Evolutionary conservation across 1,284 basidiomycete species (phyloP).

Genomic region (Rhodotorula sp.): DNA sequence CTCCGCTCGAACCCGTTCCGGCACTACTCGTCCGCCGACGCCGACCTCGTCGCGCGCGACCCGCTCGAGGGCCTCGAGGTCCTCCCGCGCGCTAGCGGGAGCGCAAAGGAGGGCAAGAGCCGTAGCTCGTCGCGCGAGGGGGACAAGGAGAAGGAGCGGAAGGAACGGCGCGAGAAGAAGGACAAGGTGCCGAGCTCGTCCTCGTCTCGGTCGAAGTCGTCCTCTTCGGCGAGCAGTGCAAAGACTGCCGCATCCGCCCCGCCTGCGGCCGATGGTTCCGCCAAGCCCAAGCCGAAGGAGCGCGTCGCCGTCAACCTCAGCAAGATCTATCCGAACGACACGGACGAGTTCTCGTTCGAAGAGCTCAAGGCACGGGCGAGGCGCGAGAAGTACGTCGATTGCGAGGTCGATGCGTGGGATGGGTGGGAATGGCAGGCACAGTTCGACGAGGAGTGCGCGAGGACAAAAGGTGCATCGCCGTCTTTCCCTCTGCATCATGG

Average conservation of each 20-base stretch:
- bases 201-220: slow-evolving; percentile 2
- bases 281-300: slow-evolving; percentile 26
- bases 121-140: not conserved
- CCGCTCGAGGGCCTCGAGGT: slow-evolving; percentile 42
- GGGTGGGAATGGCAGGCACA: slow-evolving; percentile 27
- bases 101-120: not conserved
- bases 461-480: slow-evolving; percentile 2
- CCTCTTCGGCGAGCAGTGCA: not conserved
- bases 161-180: not conserved
- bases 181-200: not conserved
- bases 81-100: slow-evolving; percentile 45
- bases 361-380: slow-evolving; percentile 29
- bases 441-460: slow-evolving; percentile 27
- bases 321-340: slow-evolving; percentile 32
- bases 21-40: slow-evolving; percentile 52
- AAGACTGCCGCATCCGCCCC: not conserved
- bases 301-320: slow-evolving; percentile 36
- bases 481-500: too few species aligned
- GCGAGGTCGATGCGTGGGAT: slow-evolving; percentile 18
- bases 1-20: slow-evolving; percentile 63
- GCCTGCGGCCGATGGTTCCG: not conserved
- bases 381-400: not conserved
- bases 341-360: slow-evolving; percentile 41
- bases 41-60: slow-evolving; percentile 46
- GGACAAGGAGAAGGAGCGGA: not conserved